Evolutionary conservation across 129 eudicot genomes (phyloP), one percentile per base, ranked within the genome.

Genomic region (Lactuca saligna): DNA sequence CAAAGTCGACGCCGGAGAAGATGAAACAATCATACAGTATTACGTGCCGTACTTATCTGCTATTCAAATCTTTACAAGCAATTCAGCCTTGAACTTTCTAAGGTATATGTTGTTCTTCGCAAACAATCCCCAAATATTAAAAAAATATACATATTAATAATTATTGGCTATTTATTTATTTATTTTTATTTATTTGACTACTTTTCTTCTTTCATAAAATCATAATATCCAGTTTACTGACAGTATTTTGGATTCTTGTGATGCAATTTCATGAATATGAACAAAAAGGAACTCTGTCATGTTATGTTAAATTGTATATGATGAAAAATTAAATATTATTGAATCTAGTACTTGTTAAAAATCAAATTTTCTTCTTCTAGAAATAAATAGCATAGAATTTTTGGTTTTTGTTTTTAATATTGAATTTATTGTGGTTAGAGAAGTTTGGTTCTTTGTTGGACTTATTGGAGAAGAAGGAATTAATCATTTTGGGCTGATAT

Each of bases 41-140:
- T 91, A 84, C 70, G 98, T 88, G 41, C 98, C 98, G 38, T 91
- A 88, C 69, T 88, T 91, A 61, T 91, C 98, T 57, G 98, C 96
- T 17, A 82, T 91, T 69, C 98, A 88, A 79, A 88, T 91, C 73
- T 88, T 78, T 51, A 88, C 94, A 35, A 84, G 87, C 80, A 78
- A 66, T 79, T 81, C 94, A 10, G 77, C 97, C 41, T 73, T 81
- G 17, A 85, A 82, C 50, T 80, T 73, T 74, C 78, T 91, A 39
- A 91, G 97, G 97, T 91, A 72, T 67, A 72, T 67, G 63, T 3
- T 57, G 38, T 41, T 20, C 39, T 34, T 53, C 34, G 6, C 15
- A 25, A 6, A 39, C 34, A 9, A 66, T 35, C 7, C 65, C 13
- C 38, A 35, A 35, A 35, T 35, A 4, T 35, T 35, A 35, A 35